Evolutionary conservation across 495 filamentous ascomycete species (phyloP), one percentile per base, ranked within the genome.

Genomic region (Astrothelium subdiscretum): DNA sequence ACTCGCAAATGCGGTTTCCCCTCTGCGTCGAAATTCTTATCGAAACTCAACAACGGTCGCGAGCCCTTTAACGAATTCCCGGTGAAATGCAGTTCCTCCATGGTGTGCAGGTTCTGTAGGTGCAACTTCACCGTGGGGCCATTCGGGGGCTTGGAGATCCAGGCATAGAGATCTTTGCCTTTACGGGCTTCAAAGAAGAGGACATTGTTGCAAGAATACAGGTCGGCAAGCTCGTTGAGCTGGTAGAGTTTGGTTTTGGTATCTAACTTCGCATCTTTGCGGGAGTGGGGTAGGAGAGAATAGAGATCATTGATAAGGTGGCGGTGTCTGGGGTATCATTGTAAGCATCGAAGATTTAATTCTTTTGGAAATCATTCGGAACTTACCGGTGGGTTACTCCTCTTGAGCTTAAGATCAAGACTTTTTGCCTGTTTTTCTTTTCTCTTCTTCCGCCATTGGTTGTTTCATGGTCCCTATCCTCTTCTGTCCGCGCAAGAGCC

Each of bases 171-270:
- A 80, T 97, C 94, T 73, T 95, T 87, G 40, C 89, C 90, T 76
- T 97, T 98, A 64, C 91, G 80, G 60, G 91, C 94, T 77, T 98
- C 94, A 72, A 97, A 94, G 77, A 96, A 99, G 64, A 96, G 81
- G 59, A 97, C 85, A 74, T 97, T 94, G 77, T 99, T 99, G 84
- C 92, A 97, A 67, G 96, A 97, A 80, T 97, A 95, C 22, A 99
- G 83, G 67, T 99, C 92, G 42, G 94, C 94, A 18, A 97, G 85
- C 72, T 96, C 92, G 77, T 97, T 97, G 8, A 99, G 83, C 69
- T 96, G 85, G 73, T 89, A 85, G 63, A 96, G 87, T 69, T 95
- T 91, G 59, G 91, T 92, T 74, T 97, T 97, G 42, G 92, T 94
- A 60, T 69, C 67, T 59, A 96, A 84, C 74, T 99, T 99, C 63